A percentile compares a stretch with the other conserved stretches of the same genome.
phyloP scores from a whole-genome alignment of 208 protist genomes.

The Balamuthia mandrillaris region DNA sequence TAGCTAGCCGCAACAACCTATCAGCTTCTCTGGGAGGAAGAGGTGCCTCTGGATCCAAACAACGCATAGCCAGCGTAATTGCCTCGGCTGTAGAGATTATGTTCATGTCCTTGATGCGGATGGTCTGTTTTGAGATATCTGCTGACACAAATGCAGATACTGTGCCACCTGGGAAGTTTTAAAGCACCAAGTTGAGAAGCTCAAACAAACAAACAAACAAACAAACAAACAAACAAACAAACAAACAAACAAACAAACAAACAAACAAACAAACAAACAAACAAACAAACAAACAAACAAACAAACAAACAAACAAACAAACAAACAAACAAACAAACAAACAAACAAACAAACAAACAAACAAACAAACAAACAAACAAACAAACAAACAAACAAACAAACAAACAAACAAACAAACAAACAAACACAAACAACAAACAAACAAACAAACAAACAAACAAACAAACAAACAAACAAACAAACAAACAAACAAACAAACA shows the following conservation, averaged over 20 bases:
- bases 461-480: neutral
- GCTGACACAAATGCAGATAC: constrained; percentile 7
- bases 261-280: too few relatives aligned
- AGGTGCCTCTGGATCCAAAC: constrained; percentile 23
- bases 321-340: too few relatives aligned
- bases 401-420: neutral
- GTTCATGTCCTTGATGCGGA: constrained; percentile 33
- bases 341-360: too few relatives aligned
- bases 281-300: too few relatives aligned
- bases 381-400: neutral
- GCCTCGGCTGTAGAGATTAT: constrained; percentile 34
- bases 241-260: neutral
- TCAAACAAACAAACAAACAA: neutral
- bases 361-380: too few relatives aligned
- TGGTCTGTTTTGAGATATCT: neutral
- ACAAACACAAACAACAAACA: neutral
- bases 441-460: neutral
- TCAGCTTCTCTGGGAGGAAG: neutral
- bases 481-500: too few relatives aligned
- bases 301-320: too few relatives aligned
- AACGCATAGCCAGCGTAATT: constrained; percentile 16
- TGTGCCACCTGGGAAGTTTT: neutral
- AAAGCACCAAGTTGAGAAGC: too few relatives aligned
- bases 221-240: neutral
- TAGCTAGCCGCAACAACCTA: constrained; percentile 13